Percentiles rank a stretch among this genome's conserved stretches.
These are phyloP conservation scores for Phylloboletellus chloephorus DNA, from an alignment of 1,284 basidiomycete species.

Conservation along the genomic window DNA sequence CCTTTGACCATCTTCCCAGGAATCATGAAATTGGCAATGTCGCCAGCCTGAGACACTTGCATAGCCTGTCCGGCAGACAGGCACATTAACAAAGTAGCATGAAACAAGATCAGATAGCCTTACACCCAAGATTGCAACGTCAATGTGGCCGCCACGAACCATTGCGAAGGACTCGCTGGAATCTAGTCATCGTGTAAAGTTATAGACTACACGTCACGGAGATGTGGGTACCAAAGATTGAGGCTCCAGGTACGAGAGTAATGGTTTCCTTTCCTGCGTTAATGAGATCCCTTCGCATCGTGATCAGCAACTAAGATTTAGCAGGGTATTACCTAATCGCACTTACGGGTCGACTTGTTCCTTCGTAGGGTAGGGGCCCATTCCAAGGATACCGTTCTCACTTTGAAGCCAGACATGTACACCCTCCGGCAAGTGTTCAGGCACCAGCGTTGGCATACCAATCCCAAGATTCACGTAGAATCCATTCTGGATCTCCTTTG, in stretches of 20 bases:
- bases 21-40: slow-evolving; percentile 98
- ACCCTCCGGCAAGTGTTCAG: slow-evolving; percentile 72
- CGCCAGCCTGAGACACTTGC: slow-evolving; percentile 90
- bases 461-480: slow-evolving; percentile 78
- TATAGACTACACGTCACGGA: not conserved
- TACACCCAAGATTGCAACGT: slow-evolving; percentile 85
- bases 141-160: slow-evolving; percentile 94
- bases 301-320: slow-evolving; percentile 3
- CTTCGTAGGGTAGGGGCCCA: slow-evolving; percentile 90
- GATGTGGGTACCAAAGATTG: slow-evolving; percentile 69
- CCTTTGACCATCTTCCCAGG: slow-evolving; percentile 89
- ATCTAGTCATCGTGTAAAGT: slow-evolving; percentile 36
- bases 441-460: slow-evolving; percentile 93
- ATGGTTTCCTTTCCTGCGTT: slow-evolving; percentile 97
- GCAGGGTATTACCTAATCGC: not conserved
- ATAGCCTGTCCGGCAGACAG: slow-evolving; percentile 58
- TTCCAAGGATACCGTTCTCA: slow-evolving; percentile 92
- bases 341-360: slow-evolving; percentile 84
- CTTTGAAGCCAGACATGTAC: slow-evolving; percentile 91
- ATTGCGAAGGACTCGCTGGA: slow-evolving; percentile 91
- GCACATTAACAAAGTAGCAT: not conserved
- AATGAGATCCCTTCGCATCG: slow-evolving; percentile 67
- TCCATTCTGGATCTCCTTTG: slow-evolving; percentile 82
- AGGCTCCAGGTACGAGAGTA: slow-evolving; percentile 87
- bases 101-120: slow-evolving; percentile 20